Conservation (phyloP, 192 early-diverging fungal species). For the Backusella morwellensis region DNA sequence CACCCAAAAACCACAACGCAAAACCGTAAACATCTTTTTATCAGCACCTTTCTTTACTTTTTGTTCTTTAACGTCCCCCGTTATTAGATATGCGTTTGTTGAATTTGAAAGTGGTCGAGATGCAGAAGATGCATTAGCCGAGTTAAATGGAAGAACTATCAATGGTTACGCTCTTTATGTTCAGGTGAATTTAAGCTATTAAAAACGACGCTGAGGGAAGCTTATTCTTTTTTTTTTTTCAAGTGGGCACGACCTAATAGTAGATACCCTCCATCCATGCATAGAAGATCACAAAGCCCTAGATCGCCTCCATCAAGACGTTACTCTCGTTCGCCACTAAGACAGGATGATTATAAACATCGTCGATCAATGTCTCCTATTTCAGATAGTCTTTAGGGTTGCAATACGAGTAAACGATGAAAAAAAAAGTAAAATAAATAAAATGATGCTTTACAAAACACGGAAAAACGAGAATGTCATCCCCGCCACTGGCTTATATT, state of each 20-base stretch:
- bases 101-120: constrained; percentile 91
- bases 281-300: constrained; percentile 14
- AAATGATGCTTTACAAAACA: too few relatives aligned
- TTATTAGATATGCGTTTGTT: constrained; percentile 85
- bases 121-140: constrained; percentile 88
- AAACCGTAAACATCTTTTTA: constrained; percentile 62
- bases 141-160: constrained; percentile 82
- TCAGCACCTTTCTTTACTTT: not conserved
- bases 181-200: constrained; percentile 46
- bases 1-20: constrained; percentile 54
- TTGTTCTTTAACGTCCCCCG: not conserved
- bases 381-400: not conserved
- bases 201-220: not conserved
- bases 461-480: not conserved
- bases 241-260: constrained; percentile 10
- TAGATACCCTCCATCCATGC: constrained; percentile 3
- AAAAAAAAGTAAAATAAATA: too few relatives aligned
- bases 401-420: too few relatives aligned
- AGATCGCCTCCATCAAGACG: constrained; percentile 6
- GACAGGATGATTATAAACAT: not conserved
- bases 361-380: not conserved
- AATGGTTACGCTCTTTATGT: constrained; percentile 76
- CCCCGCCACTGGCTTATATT: too few relatives aligned
- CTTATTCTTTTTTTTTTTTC: not conserved
- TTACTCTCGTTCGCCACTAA: constrained; percentile 2